Evolutionary conservation across 371 early-diverging fungal species (phyloP).

Genomic region (Catenaria anguillulae): DNA sequence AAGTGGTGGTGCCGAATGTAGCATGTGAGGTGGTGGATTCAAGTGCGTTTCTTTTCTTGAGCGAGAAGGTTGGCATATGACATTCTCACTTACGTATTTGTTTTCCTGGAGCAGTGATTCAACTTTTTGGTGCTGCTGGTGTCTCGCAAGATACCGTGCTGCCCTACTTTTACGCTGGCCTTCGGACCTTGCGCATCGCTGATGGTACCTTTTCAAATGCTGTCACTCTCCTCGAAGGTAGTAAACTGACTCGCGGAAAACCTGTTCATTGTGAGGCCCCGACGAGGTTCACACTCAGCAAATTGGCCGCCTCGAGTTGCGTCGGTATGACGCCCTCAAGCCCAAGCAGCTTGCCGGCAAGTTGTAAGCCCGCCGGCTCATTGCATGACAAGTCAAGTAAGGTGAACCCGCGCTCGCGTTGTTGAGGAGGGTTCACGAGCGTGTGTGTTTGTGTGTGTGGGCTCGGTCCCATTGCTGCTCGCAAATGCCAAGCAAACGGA

Average conservation of each 20-base stretch:
- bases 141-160: slow-evolving; percentile 71
- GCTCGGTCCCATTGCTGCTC: no score
- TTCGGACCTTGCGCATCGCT: slow-evolving; percentile 77
- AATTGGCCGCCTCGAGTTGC: slow-evolving; percentile 48
- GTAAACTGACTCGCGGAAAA: no score
- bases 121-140: slow-evolving; percentile 82
- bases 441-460: no score
- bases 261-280: slow-evolving; percentile 45
- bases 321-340: slow-evolving; percentile 2
- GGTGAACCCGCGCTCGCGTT: no score
- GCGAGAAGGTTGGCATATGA: no score
- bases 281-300: slow-evolving; percentile 69
- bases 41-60: neutral
- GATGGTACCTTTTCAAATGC: slow-evolving; percentile 64
- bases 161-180: slow-evolving; percentile 65
- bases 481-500: no score
- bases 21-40: slow-evolving; percentile 51
- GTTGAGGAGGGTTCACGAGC: no score
- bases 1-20: slow-evolving; percentile 67
- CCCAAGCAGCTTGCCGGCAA: neutral
- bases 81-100: no score
- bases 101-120: slow-evolving; percentile 48
- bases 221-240: no score
- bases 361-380: no score
- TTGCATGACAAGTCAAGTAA: no score